phyloP scores from a whole-genome alignment of 1,284 basidiomycete species.

The Erythrobasidium hasegawianum region DNA sequence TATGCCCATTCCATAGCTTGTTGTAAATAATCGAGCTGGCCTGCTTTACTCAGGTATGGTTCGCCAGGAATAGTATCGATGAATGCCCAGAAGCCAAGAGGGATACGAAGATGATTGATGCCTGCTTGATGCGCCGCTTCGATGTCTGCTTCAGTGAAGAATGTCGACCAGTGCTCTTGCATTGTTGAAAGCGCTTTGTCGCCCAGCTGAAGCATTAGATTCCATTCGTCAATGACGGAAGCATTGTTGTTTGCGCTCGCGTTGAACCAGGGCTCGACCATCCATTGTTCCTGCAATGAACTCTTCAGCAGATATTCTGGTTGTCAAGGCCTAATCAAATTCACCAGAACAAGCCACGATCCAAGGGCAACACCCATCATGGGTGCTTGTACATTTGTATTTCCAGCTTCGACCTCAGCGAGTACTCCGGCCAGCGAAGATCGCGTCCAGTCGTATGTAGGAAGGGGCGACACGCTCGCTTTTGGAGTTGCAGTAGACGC shows the following conservation, averaged over 20 bases:
- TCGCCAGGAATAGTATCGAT: constrained; percentile 43
- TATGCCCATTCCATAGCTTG: constrained; percentile 49
- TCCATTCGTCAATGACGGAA: constrained; percentile 49
- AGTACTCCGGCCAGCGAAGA: constrained; percentile 9
- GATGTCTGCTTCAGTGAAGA: constrained; percentile 51
- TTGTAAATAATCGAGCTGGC: constrained; percentile 52
- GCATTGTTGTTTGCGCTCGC: constrained; percentile 41
- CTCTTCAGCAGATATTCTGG: no score
- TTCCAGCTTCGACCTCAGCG: background rate
- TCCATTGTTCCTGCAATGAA: no score
- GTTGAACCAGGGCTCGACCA: constrained; percentile 47
- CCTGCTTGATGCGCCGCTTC: constrained; percentile 44
- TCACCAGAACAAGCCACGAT: constrained; percentile 14
- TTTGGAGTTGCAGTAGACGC: background rate
- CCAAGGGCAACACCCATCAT: constrained; percentile 30
- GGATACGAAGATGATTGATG: constrained; percentile 20
- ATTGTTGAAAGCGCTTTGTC: constrained; percentile 40
- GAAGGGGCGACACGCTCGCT: constrained; percentile 12
- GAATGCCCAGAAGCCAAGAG: constrained; percentile 46
- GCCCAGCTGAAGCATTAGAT: constrained; percentile 45
- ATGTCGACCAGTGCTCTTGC: constrained; percentile 48
- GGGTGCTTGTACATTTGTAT: constrained; percentile 3
- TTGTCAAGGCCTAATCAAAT: no score
- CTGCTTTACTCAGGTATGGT: constrained; percentile 42
- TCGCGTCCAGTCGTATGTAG: constrained; percentile 23